A percentile compares a stretch with the other conserved stretches of the same genome.
phyloP scores from a whole-genome alignment of 148 eudicot species.

The Silene latifolia region DNA sequence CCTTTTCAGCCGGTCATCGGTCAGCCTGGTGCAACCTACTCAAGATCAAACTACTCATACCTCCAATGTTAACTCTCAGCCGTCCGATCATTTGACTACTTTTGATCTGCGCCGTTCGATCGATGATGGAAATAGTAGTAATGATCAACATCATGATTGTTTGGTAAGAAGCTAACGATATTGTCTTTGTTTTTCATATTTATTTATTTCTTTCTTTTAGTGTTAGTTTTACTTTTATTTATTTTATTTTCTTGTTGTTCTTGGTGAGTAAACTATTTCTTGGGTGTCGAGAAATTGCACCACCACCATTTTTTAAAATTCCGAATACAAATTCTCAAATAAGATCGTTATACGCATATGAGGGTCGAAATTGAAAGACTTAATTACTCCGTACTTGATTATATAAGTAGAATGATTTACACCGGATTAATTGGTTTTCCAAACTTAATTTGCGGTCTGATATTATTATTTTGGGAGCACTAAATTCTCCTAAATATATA shows the following conservation, averaged over 20 bases:
- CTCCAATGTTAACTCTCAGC: slow-evolving; percentile 11
- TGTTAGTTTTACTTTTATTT: background rate
- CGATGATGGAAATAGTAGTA: background rate
- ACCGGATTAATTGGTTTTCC: no score
- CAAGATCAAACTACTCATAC: background rate
- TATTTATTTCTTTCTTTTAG: background rate
- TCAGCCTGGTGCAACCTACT: slow-evolving; percentile 14
- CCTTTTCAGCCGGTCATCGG: slow-evolving; percentile 41
- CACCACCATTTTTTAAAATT: background rate
- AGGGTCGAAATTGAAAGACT: no score
- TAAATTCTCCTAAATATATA: no score
- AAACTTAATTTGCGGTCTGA: no score
- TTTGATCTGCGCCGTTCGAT: slow-evolving; percentile 33
- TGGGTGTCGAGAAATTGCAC: slow-evolving; percentile 14
- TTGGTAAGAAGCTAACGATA: background rate
- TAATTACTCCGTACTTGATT: no score
- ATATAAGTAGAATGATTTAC: no score
- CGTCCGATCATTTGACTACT: slow-evolving; percentile 34
- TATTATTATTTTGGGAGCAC: background rate
- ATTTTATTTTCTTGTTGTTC: background rate
- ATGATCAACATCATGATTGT: background rate
- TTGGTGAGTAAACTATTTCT: background rate
- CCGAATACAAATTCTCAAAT: background rate
- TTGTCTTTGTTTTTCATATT: background rate
- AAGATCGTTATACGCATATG: no score